Conservation (phyloP, 495 filamentous ascomycete species). For the Aspergillus conjunctus region DNA sequence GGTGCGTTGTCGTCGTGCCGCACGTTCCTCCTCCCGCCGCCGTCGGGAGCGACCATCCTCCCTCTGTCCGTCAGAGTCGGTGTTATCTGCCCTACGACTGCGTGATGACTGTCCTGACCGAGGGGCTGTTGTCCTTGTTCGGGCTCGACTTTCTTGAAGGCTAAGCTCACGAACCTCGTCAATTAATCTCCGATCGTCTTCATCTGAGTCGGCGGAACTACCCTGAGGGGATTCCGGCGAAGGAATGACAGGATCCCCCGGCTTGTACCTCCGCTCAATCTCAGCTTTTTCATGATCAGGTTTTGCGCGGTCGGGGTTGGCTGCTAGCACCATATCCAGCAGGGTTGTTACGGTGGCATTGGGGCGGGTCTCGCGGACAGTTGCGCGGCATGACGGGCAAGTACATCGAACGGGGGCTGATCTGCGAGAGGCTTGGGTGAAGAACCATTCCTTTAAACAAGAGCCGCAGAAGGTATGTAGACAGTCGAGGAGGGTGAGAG, state of each 20-base stretch:
- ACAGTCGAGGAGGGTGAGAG: constrained; percentile 93
- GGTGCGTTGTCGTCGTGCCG: constrained; percentile 33
- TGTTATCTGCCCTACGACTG: constrained; percentile 31
- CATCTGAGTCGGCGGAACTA: constrained; percentile 44
- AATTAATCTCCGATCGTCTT: constrained; percentile 69
- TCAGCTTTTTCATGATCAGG: constrained; percentile 70
- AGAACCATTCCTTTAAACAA: constrained; percentile 94
- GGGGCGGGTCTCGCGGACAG: constrained; percentile 76
- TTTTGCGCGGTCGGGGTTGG: constrained; percentile 71
- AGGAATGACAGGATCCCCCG: constrained; percentile 69
- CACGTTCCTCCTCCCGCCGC: constrained; percentile 48
- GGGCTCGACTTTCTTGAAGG: constrained; percentile 59
- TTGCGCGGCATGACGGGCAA: constrained; percentile 88
- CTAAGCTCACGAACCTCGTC: constrained; percentile 72
- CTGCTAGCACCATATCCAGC: constrained; percentile 55
- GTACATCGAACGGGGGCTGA: constrained; percentile 62
- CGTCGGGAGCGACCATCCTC: constrained; percentile 44
- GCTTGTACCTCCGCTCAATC: constrained; percentile 68
- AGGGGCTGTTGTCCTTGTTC: constrained; percentile 35
- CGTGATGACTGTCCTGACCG: constrained; percentile 28
- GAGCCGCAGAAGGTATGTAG: constrained; percentile 96
- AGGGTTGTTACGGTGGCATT: constrained; percentile 57
- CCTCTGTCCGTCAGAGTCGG: constrained; percentile 35
- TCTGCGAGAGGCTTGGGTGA: constrained; percentile 57
- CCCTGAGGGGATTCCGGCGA: constrained; percentile 18